These are phyloP conservation scores for Cephalotrichum gorgonifer DNA, from an alignment of 2,329 filamentous ascomycete genomes.

Conservation along the genomic window DNA sequence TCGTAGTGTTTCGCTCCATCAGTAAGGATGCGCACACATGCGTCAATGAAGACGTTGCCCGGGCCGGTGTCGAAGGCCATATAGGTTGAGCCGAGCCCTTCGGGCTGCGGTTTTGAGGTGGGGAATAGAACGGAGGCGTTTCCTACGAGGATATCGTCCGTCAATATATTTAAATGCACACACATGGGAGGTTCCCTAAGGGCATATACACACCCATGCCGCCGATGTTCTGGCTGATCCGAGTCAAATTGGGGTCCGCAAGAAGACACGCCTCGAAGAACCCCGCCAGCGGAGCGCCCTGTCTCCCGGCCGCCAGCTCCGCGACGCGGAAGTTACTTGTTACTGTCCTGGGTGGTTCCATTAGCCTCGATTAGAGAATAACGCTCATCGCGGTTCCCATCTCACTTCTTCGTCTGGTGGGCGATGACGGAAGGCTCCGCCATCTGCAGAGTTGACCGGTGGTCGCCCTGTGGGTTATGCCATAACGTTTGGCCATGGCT, in stretches of 20 bases:
- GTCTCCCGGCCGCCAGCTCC: constrained; percentile 43
- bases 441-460: constrained; percentile 31
- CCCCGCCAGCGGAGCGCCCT: constrained; percentile 44
- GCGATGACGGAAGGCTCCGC: constrained; percentile 36
- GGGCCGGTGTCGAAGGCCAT: constrained; percentile 46
- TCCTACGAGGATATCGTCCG: too few relatives aligned
- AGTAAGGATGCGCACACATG: constrained; percentile 42
- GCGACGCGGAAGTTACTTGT: constrained; percentile 37
- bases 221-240: constrained; percentile 51
- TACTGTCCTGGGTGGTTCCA: not conserved
- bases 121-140: too few relatives aligned
- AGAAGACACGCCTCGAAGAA: constrained; percentile 47
- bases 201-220: constrained; percentile 49
- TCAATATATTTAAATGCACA: too few relatives aligned
- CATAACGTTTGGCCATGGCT: constrained; percentile 39
- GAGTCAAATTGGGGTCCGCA: constrained; percentile 42
- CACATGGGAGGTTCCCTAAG: too few relatives aligned
- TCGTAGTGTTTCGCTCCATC: constrained; percentile 38
- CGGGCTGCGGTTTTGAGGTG: constrained; percentile 30
- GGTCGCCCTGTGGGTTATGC: constrained; percentile 28
- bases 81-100: not conserved
- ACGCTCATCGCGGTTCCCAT: constrained; percentile 7
- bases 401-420: constrained; percentile 33
- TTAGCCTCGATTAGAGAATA: not conserved
- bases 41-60: constrained; percentile 46